Percentiles rank a stretch among this genome's conserved stretches.
These are phyloP conservation scores for Suillus ampliporus DNA, from an alignment of 768 basidiomycete genomes.

Conservation along the genomic window DNA sequence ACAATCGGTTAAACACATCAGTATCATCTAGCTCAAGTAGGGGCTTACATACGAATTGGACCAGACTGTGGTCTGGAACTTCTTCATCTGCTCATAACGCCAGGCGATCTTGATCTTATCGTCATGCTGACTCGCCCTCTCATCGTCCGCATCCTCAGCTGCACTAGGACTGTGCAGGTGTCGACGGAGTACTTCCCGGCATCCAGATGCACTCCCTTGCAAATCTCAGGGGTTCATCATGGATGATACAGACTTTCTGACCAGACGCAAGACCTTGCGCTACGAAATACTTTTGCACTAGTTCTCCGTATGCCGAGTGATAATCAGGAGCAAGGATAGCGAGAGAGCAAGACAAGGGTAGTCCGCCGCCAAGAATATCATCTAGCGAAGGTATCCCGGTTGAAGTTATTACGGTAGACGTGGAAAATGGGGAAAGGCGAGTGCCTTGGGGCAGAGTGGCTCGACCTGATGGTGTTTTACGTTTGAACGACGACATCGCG, in stretches of 20 bases:
- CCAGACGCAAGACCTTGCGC: slow-evolving; percentile 82
- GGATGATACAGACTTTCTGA: slow-evolving; percentile 74
- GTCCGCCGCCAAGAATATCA: slow-evolving; percentile 91
- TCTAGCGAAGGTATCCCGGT: slow-evolving; percentile 94
- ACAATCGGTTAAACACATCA: slow-evolving; percentile 20
- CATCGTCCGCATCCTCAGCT: slow-evolving; percentile 45
- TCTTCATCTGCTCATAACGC: slow-evolving; percentile 94
- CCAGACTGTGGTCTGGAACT: slow-evolving; percentile 84
- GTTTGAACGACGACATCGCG: slow-evolving; percentile 82
- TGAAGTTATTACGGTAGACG: slow-evolving; percentile 66
- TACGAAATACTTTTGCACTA: slow-evolving; percentile 87
- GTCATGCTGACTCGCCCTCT: slow-evolving; percentile 42
- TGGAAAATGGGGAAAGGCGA: slow-evolving; percentile 60
- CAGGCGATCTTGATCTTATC: slow-evolving; percentile 94
- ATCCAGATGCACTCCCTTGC: slow-evolving; percentile 85
- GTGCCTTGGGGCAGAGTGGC: slow-evolving; percentile 54
- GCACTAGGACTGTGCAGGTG: slow-evolving; percentile 16
- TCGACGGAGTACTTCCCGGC: slow-evolving; percentile 35
- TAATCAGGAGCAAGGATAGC: slow-evolving; percentile 82
- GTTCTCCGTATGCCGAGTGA: slow-evolving; percentile 84
- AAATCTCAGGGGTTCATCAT: slow-evolving; percentile 60
- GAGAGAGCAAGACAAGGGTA: slow-evolving; percentile 81
- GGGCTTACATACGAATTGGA: slow-evolving; percentile 53
- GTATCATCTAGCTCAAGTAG: slow-evolving; percentile 10
- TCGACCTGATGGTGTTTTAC: slow-evolving; percentile 56